Conservation (phyloP, 2,329 filamentous ascomycete species). For the Trichoderma pleuroti region DNA sequence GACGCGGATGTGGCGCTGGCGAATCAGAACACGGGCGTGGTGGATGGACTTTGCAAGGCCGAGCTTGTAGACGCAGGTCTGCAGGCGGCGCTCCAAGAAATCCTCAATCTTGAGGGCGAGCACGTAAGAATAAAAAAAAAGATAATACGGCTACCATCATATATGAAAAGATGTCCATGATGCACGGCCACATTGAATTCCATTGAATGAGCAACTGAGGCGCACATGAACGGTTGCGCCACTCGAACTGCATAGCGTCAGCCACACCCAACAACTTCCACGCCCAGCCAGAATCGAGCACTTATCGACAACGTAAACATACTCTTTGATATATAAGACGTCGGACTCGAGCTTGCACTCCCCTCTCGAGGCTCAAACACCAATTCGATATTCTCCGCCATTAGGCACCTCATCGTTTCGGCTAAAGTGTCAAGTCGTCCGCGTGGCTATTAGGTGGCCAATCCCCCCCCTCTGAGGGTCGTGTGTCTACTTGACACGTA, state of each 20-base stretch:
- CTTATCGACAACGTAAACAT: background rate
- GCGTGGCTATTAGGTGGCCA: background rate
- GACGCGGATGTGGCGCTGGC: conserved; percentile 99
- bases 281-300: background rate
- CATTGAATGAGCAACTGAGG: background rate
- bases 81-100: conserved; percentile 99
- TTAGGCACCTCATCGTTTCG: background rate
- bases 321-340: background rate
- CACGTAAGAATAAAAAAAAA: conserved; percentile 46
- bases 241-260: background rate
- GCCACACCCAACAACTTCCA: conserved; percentile 1
- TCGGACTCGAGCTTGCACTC: background rate
- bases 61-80: conserved; percentile 99
- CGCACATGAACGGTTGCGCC: conserved; percentile 1
- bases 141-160: background rate
- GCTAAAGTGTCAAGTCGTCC: background rate
- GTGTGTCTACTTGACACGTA: conserved; percentile 24
- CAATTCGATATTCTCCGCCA: background rate
- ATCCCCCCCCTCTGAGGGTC: background rate
- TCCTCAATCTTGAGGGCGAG: conserved; percentile 98
- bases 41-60: conserved; percentile 99
- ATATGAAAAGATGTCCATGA: background rate
- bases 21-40: conserved; percentile 99
- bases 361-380: background rate
- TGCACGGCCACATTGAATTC: background rate